These are phyloP conservation scores for Neurospora tetrasperma DNA, from an alignment of 495 filamentous ascomycete genomes.

Conservation along the genomic window DNA sequence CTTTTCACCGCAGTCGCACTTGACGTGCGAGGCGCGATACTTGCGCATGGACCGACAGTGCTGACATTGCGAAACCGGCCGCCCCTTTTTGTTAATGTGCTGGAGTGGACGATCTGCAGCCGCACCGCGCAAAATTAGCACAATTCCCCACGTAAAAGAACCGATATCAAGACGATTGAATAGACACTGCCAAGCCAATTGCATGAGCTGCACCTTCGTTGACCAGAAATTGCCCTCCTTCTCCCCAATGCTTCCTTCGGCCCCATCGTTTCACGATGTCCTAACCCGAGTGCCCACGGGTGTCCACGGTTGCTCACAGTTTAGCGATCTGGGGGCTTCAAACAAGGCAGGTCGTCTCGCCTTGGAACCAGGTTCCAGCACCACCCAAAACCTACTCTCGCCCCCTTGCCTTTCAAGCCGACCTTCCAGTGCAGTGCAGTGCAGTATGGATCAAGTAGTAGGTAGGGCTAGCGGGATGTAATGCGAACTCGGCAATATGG, in stretches of 20 bases:
- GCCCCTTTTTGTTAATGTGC: slow-evolving; percentile 97
- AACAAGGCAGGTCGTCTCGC: neutral
- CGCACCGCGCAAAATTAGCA: slow-evolving; percentile 7
- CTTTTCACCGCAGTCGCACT: slow-evolving; percentile 97
- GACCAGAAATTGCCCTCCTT: neutral
- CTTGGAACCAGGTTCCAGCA: neutral
- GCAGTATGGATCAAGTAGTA: neutral
- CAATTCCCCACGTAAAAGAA: neutral
- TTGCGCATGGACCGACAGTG: slow-evolving; percentile 97
- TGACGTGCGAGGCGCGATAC: slow-evolving; percentile 88
- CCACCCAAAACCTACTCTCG: neutral
- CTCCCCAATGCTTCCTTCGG: neutral
- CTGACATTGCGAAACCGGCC: slow-evolving; percentile 94
- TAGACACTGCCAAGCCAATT: neutral
- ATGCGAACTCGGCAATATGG: slow-evolving; percentile 16
- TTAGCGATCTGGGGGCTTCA: neutral
- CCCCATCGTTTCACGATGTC: neutral
- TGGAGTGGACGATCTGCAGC: slow-evolving; percentile 75
- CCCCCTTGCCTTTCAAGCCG: neutral
- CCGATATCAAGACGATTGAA: neutral
- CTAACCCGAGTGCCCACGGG: neutral
- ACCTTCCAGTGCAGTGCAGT: neutral
- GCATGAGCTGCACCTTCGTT: neutral
- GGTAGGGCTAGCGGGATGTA: slow-evolving; percentile 2
- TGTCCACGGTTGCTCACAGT: neutral